phyloP scores from a whole-genome alignment of 768 basidiomycete genomes.

The Xerocomellus intermedius region DNA sequence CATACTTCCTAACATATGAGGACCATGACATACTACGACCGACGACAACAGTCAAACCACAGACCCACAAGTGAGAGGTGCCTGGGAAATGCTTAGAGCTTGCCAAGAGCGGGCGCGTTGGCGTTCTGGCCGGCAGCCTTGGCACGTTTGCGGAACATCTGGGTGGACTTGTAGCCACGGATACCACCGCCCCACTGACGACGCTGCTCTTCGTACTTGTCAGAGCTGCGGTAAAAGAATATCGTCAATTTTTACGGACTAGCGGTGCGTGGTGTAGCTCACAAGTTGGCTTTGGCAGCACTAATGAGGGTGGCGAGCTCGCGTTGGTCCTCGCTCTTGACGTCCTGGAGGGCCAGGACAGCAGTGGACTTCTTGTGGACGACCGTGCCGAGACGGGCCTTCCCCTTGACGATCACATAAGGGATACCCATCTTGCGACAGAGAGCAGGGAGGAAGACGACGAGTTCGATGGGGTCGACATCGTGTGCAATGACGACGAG shows the following conservation, averaged over 20 bases:
- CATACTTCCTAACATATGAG: constrained; percentile 19
- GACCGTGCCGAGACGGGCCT: constrained; percentile 96
- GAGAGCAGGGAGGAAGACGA: constrained; percentile 95
- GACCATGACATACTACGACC: constrained; percentile 14
- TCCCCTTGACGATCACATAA: constrained; percentile 97
- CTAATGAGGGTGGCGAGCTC: constrained; percentile 91
- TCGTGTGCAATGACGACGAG: constrained; percentile 97
- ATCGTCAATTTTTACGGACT: constrained; percentile 1
- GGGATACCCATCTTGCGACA: constrained; percentile 99
- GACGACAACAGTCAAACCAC: neutral
- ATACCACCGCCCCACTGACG: constrained; percentile 95
- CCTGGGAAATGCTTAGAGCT: constrained; percentile 49
- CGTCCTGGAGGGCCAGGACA: constrained; percentile 88
- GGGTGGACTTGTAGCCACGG: constrained; percentile 91
- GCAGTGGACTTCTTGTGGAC: constrained; percentile 99
- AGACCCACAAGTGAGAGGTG: neutral
- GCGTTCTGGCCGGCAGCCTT: constrained; percentile 80
- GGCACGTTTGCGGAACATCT: constrained; percentile 91
- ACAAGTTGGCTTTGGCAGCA: constrained; percentile 98
- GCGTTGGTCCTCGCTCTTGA: constrained; percentile 90
- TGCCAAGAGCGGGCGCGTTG: constrained; percentile 53
- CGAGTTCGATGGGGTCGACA: constrained; percentile 98
- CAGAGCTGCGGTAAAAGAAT: constrained; percentile 48
- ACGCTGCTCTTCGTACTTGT: constrained; percentile 91
- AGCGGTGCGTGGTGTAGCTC: constrained; percentile 33